A percentile compares a stretch with the other conserved stretches of the same genome.
These are phyloP conservation scores for Perkinsela sp. DNA, from an alignment of 208 protist genomes.

Conservation along the genomic window DNA sequence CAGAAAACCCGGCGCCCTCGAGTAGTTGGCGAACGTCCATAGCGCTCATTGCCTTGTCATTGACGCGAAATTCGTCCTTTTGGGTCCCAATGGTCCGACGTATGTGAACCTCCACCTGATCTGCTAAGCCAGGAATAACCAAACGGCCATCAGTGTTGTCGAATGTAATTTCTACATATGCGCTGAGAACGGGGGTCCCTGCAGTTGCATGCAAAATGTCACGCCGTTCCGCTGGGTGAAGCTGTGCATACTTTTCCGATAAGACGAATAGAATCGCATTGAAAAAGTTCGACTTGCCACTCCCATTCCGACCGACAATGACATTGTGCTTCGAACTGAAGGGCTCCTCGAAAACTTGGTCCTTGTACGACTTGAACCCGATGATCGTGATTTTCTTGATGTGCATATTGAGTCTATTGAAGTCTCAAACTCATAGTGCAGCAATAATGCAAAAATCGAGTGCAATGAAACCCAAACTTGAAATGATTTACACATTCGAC, in stretches of 20 bases:
- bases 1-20: constrained; percentile 90
- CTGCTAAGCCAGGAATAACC: constrained; percentile 42
- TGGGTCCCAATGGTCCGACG: constrained; percentile 82
- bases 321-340: constrained; percentile 41
- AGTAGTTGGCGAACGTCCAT: constrained; percentile 76
- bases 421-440: too few relatives aligned
- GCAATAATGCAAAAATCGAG: too few relatives aligned
- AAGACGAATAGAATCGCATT: constrained; percentile 85
- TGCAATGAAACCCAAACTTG: too few relatives aligned
- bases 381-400: constrained; percentile 71
- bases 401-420: constrained; percentile 23
- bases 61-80: constrained; percentile 94
- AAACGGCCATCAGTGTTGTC: constrained; percentile 87
- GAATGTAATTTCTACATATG: constrained; percentile 92
- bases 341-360: constrained; percentile 47
- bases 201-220: constrained; percentile 75
- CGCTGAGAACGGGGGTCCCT: constrained; percentile 46
- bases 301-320: constrained; percentile 82
- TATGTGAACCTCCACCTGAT: constrained; percentile 75
- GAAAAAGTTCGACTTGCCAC: constrained; percentile 91
- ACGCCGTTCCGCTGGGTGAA: constrained; percentile 64
- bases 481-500: too few relatives aligned
- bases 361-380: constrained; percentile 62
- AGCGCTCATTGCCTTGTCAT: constrained; percentile 71
- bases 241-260: constrained; percentile 53